A percentile compares a stretch with the other conserved stretches of the same genome.
Conservation (phyloP, 352 stramenopile species). For the Pythium sukuiense region DNA sequence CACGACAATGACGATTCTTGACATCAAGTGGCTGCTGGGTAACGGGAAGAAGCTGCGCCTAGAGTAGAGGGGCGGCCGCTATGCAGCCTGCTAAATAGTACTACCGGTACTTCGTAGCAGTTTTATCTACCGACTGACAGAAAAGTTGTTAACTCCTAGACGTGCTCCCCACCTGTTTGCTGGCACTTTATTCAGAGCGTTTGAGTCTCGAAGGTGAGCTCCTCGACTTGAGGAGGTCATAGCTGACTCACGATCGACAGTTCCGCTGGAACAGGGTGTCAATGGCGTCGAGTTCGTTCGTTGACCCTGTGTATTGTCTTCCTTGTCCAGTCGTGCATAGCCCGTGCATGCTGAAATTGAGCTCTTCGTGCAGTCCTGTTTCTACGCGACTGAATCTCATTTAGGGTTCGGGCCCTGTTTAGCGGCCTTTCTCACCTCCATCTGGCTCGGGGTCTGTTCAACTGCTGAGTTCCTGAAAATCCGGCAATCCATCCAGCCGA, state of each 20-base stretch:
- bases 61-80: not conserved
- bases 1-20: constrained; percentile 45
- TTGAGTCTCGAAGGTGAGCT: no score
- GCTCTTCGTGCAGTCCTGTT: not conserved
- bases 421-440: not conserved
- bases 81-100: no score
- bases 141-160: no score
- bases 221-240: no score
- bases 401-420: not conserved
- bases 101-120: no score
- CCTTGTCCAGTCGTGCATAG: not conserved
- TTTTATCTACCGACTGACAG: no score
- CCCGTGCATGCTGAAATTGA: not conserved
- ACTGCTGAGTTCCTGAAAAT: constrained; percentile 6
- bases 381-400: not conserved
- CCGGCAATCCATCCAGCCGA: not conserved
- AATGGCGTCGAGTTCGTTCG: no score
- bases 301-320: not conserved
- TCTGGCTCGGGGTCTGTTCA: not conserved
- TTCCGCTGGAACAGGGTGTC: not conserved
- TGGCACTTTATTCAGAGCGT: no score
- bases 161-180: no score
- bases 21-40: constrained; percentile 55
- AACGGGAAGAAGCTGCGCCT: constrained; percentile 22
- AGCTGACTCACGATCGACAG: no score